Conservation (phyloP, 1,139 yeast species). For the Diutina rugosa region DNA sequence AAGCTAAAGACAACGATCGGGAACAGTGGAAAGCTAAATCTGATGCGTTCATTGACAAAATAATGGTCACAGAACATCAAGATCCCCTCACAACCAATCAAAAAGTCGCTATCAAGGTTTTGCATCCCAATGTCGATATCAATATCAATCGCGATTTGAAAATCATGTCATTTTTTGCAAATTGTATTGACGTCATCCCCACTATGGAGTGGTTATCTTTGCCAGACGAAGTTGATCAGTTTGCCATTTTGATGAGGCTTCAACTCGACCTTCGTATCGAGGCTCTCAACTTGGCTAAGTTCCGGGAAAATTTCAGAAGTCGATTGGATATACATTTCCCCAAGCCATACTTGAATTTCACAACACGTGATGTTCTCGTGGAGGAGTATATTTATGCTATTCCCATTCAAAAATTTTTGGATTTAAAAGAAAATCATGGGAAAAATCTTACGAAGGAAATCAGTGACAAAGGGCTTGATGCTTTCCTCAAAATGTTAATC, state of each 20-base stretch:
- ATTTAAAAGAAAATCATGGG: constrained; percentile 28
- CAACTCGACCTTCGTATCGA: constrained; percentile 88
- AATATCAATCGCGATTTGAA: constrained; percentile 69
- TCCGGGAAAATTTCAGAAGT: constrained; percentile 47
- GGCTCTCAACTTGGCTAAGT: constrained; percentile 63
- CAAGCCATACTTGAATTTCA: constrained; percentile 50
- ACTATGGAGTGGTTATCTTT: constrained; percentile 96
- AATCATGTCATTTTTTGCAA: constrained; percentile 76
- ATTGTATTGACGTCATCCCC: constrained; percentile 55
- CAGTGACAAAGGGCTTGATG: constrained; percentile 80
- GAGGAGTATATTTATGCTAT: constrained; percentile 80
- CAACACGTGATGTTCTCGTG: constrained; percentile 65
- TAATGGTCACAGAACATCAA: constrained; percentile 26
- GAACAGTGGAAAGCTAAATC: constrained; percentile 5
- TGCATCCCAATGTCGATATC: constrained; percentile 74
- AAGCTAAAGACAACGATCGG: constrained; percentile 12
- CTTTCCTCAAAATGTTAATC: constrained; percentile 84
- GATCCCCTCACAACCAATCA: constrained; percentile 23
- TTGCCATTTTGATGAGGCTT: constrained; percentile 70
- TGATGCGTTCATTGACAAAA: constrained; percentile 18
- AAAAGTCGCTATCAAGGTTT: constrained; percentile 79
- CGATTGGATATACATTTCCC: constrained; percentile 70
- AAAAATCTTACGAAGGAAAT: constrained; percentile 56
- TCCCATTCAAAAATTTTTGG: constrained; percentile 60
- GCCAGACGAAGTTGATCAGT: constrained; percentile 89